Conservation (phyloP, 805 yeast genomes). For the Candida arabinofermentans region DNA sequence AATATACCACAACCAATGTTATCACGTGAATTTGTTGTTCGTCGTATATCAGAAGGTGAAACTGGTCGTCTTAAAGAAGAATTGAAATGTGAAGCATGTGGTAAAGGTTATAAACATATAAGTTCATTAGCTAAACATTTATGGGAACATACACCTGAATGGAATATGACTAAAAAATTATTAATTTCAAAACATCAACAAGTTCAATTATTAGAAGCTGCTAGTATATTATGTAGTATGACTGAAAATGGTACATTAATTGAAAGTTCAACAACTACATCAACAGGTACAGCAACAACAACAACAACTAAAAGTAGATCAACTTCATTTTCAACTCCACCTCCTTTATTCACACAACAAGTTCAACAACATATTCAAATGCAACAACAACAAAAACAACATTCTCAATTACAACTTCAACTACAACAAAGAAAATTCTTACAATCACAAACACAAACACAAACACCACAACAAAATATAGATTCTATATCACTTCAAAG, state of each 20-base stretch:
- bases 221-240: conserved; percentile 74
- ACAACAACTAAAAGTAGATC: conserved; percentile 16
- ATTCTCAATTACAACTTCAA: background rate
- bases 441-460: conserved; percentile 5
- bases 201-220: conserved; percentile 77
- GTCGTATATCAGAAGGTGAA: conserved; percentile 83
- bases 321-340: conserved; percentile 16
- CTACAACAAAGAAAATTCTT: conserved; percentile 1
- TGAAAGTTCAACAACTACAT: conserved; percentile 4
- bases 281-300: too few species aligned
- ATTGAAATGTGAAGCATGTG: conserved; percentile 85
- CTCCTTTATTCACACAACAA: conserved; percentile 13
- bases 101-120: conserved; percentile 86
- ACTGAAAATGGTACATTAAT: conserved; percentile 35
- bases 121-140: conserved; percentile 83
- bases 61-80: conserved; percentile 81
- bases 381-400: conserved; percentile 5
- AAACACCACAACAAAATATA: conserved; percentile 6
- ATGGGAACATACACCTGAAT: conserved; percentile 94
- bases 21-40: conserved; percentile 67
- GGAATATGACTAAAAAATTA: conserved; percentile 82
- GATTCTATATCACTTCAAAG: background rate
- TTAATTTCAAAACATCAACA: conserved; percentile 85
- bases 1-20: conserved; percentile 31
- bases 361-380: conserved; percentile 7